Evolutionary conservation across 2,329 filamentous ascomycete species (phyloP).

Genomic region (Zymoseptoria ardabiliae): DNA sequence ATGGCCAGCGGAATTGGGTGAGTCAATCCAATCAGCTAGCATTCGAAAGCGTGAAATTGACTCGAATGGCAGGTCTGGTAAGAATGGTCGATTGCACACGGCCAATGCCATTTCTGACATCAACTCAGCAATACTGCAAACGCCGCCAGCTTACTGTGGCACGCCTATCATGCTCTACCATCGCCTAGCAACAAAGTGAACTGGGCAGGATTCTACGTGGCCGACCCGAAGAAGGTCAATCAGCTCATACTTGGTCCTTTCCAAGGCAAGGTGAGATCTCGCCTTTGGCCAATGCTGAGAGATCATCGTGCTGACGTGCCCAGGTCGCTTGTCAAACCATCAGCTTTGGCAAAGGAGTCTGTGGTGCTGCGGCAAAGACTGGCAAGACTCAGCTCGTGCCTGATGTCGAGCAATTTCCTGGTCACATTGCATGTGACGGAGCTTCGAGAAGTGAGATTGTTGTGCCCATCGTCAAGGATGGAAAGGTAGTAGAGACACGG

Average conservation of each 20-base stretch:
- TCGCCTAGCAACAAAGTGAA: slow-evolving; percentile 61
- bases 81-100: not conserved
- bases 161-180: slow-evolving; percentile 67
- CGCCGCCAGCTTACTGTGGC: slow-evolving; percentile 67
- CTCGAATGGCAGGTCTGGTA: slow-evolving; percentile 14
- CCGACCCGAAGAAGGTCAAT: slow-evolving; percentile 42
- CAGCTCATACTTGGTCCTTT: slow-evolving; percentile 72
- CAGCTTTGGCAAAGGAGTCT: slow-evolving; percentile 65
- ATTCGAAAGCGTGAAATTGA: not conserved
- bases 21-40: slow-evolving; percentile 21
- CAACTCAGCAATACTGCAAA: slow-evolving; percentile 64
- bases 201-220: slow-evolving; percentile 75
- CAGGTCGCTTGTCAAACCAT: slow-evolving; percentile 67
- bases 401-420: slow-evolving; percentile 68
- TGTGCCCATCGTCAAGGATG: slow-evolving; percentile 58
- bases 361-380: slow-evolving; percentile 59
- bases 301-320: not conserved
- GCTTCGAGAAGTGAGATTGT: slow-evolving; percentile 74
- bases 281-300: not conserved
- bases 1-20: slow-evolving; percentile 75
- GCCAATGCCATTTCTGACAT: not conserved
- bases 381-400: slow-evolving; percentile 55
- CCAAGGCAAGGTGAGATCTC: slow-evolving; percentile 53
- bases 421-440: slow-evolving; percentile 75
- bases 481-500: slow-evolving; percentile 35